A percentile compares a stretch with the other conserved stretches of the same genome.
Evolutionary conservation across 2,329 filamentous ascomycete genomes (phyloP).

Genomic region (Rhynchosporium graminicola): DNA sequence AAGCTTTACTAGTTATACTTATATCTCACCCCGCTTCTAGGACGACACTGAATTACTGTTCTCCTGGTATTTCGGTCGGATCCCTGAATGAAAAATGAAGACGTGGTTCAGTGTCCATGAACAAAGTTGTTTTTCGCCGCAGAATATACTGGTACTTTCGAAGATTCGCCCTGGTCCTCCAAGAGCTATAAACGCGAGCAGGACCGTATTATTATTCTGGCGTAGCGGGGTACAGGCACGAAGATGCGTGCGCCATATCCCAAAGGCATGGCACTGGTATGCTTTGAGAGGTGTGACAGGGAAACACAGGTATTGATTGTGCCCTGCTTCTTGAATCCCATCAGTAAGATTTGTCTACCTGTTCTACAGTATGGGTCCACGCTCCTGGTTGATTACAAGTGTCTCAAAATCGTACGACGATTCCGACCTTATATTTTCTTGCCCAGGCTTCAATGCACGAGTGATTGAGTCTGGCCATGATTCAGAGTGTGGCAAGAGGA

Average conservation of each 20-base stretch:
- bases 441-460: not conserved
- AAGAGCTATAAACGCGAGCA: not conserved
- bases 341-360: no score
- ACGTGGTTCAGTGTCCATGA: not conserved
- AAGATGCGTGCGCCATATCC: constrained; percentile 8
- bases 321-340: not conserved
- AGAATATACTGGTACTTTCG: not conserved
- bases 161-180: not conserved
- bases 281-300: not conserved
- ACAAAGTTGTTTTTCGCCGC: not conserved
- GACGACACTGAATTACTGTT: not conserved
- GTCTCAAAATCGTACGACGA: constrained; percentile 12
- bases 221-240: constrained; percentile 3
- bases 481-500: not conserved
- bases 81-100: not conserved
- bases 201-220: not conserved
- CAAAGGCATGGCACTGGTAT: constrained; percentile 10
- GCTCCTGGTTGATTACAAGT: not conserved
- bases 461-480: constrained; percentile 1
- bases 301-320: not conserved
- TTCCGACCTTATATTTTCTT: not conserved
- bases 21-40: not conserved
- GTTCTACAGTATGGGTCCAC: not conserved
- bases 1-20: not conserved
- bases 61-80: not conserved